phyloP scores from a whole-genome alignment of 179 eudicot genomes.

The Spinacia oleracea region DNA sequence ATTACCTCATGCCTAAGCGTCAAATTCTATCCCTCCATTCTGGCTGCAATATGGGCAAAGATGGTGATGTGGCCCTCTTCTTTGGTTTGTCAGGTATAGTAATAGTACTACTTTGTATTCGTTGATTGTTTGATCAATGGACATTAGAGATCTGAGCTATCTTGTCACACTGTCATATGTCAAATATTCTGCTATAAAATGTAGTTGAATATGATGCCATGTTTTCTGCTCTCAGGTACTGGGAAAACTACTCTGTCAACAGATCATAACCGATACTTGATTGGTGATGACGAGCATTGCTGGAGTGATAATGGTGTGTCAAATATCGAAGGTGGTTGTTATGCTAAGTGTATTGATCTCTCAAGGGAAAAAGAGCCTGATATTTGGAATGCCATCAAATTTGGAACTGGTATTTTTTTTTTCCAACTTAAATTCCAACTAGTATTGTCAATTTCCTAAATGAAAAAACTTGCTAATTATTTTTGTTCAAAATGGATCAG shows the following conservation, averaged over 20 bases:
- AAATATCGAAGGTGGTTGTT: constrained; percentile 95
- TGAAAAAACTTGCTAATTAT: not conserved
- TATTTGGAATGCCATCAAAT: constrained; percentile 93
- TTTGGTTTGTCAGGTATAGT: constrained; percentile 85
- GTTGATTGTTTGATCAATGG: not conserved
- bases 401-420: constrained; percentile 68
- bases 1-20: constrained; percentile 96
- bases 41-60: constrained; percentile 91
- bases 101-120: too few species aligned
- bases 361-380: constrained; percentile 87
- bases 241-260: constrained; percentile 96
- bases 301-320: constrained; percentile 93
- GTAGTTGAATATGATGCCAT: not conserved
- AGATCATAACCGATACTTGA: constrained; percentile 76
- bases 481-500: constrained; percentile 35
- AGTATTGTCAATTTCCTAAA: not conserved
- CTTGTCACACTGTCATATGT: constrained; percentile 20
- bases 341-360: constrained; percentile 93
- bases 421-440: not conserved
- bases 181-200: not conserved
- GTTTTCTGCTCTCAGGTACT: constrained; percentile 54
- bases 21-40: constrained; percentile 84
- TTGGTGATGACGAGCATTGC: constrained; percentile 96
- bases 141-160: constrained; percentile 24
- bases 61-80: constrained; percentile 93